These are phyloP conservation scores for Lachancea waltii DNA, from an alignment of 805 yeast species.

Conservation along the genomic window DNA sequence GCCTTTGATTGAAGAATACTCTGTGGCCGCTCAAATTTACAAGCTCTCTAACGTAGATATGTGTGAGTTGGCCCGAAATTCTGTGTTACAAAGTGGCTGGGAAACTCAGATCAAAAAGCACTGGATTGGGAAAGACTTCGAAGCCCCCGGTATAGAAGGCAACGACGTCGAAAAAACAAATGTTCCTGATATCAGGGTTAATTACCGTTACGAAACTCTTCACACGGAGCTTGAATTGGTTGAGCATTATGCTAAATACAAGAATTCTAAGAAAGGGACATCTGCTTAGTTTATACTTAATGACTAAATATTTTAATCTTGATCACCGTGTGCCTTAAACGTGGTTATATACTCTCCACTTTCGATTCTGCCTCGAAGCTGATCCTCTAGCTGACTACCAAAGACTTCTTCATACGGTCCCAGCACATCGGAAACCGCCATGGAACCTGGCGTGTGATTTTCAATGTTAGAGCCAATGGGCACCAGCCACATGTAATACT, in stretches of 20 bases:
- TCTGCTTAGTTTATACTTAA: no score
- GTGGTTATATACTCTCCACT: constrained; percentile 22
- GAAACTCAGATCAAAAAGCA: constrained; percentile 80
- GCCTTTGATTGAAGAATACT: constrained; percentile 94
- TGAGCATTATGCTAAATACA: constrained; percentile 43
- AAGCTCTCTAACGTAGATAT: constrained; percentile 90
- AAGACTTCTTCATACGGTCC: constrained; percentile 28
- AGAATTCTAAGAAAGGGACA: no score
- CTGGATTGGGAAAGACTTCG: constrained; percentile 77
- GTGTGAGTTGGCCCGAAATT: constrained; percentile 93
- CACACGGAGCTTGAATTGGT: constrained; percentile 64
- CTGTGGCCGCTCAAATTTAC: constrained; percentile 97
- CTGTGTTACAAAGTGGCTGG: constrained; percentile 92
- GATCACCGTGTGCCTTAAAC: constrained; percentile 10
- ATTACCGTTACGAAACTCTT: constrained; percentile 78
- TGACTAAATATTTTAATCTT: no score
- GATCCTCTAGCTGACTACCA: constrained; percentile 20
- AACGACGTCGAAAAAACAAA: constrained; percentile 91
- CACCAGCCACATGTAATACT: constrained; percentile 27
- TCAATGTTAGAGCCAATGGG: constrained; percentile 21
- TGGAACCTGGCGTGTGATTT: constrained; percentile 3
- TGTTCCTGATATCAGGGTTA: constrained; percentile 83
- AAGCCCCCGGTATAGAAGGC: constrained; percentile 59
- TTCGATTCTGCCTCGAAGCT: constrained; percentile 21
- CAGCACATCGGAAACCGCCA: constrained; percentile 14